Conservation (phyloP, 768 basidiomycete genomes). For the Termitomyces heimii region DNA sequence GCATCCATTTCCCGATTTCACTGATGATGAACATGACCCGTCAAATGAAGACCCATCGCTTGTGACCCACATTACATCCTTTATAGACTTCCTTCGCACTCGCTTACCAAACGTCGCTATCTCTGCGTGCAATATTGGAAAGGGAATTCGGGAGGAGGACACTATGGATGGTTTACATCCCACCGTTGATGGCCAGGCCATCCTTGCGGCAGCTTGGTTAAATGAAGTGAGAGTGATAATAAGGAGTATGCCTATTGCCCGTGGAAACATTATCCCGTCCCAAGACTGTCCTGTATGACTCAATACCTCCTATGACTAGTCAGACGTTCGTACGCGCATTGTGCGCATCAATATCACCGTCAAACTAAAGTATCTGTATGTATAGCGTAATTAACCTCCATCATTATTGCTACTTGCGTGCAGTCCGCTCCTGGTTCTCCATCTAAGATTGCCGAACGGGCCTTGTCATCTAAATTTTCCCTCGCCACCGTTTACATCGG, state of each 20-base stretch:
- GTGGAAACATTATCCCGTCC: background rate
- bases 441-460: too few species aligned
- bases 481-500: too few species aligned
- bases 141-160: background rate
- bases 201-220: conserved; percentile 4
- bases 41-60: background rate
- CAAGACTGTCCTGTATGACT: background rate
- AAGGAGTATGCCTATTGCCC: background rate
- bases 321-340: background rate
- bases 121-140: background rate
- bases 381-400: too few species aligned
- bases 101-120: background rate
- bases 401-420: too few species aligned
- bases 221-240: background rate
- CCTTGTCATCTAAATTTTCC: too few species aligned
- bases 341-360: too few species aligned
- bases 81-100: background rate
- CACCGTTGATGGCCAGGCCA: conserved; percentile 2
- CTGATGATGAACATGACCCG: background rate
- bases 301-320: background rate
- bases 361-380: too few species aligned
- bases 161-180: conserved; percentile 11
- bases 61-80: background rate
- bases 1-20: conserved; percentile 7
- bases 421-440: too few species aligned